Evolutionary conservation across 2,329 filamentous ascomycete genomes (phyloP), one percentile per base, ranked within the genome.

Genomic region (Ophiosphaerella narmari): DNA sequence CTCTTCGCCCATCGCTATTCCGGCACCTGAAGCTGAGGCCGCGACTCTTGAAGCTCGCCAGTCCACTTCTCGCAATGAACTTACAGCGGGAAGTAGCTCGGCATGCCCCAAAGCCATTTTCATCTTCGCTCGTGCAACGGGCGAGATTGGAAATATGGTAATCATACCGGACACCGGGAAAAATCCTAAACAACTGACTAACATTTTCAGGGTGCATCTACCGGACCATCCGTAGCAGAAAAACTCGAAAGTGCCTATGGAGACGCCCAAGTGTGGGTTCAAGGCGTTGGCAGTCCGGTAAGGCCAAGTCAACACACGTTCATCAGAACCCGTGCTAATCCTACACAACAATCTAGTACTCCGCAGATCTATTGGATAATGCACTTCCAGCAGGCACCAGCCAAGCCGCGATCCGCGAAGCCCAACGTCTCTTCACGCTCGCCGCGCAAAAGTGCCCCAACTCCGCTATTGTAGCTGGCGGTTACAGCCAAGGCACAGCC

Each of bases 401-500:
- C 38, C 48, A 52, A 13, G 52, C 50, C 3, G 70, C 68, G 36
- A 70, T 74, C 40, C 52, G 46, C 18, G 59, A 67, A 47, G 70
- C 70, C 58, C 55, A 61, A 29, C 48, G 57, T 3, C 62, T 74
- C 33, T 66, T 75, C 57, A 63, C 60, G 11, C 50, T 69, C 34
- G 73, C 68, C n/a, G 65, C 65, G 26, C 59, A 51, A 9, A 66
- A 73, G 29, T 75, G 74, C 55, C 71, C 72, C n/a, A 55, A 65
- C 45, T 67, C 72, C 13, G 63, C 61, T 24, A 57, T 76, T 26
- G 63, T 74, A 24, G 67, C 68, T 12, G 70, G 68, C 13, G 74
- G 73, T 4, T 76, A 75, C 54, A 74, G 63, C 43, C 73, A 75
- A 64, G 71, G 73, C 32, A 63, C 70, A 21, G 72, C 72, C 7